These are phyloP conservation scores for Rhodotorula sp. DNA, from an alignment of 1,284 basidiomycete species.

Conservation along the genomic window DNA sequence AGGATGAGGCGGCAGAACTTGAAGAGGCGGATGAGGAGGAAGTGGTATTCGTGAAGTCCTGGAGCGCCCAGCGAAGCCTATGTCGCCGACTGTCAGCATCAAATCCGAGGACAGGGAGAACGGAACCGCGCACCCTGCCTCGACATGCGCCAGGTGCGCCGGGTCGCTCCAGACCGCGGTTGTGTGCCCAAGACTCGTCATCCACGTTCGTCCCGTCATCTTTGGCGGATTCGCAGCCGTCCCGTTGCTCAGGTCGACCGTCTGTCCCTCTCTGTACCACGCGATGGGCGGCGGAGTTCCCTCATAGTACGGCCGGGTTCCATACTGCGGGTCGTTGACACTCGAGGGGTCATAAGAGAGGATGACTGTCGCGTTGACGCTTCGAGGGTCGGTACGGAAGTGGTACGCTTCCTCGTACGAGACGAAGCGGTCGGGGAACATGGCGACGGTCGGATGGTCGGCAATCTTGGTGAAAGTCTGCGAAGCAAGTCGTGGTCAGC, in stretches of 20 bases:
- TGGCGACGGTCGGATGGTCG: conserved; percentile 29
- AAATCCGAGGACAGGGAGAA: not conserved
- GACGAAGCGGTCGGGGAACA: conserved; percentile 34
- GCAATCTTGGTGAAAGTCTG: conserved; percentile 36
- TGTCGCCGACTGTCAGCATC: not conserved
- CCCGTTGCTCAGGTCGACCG: conserved; percentile 35
- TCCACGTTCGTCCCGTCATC: conserved; percentile 36
- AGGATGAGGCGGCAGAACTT: not conserved
- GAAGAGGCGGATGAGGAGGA: not conserved
- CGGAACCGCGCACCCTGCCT: conserved; percentile 22
- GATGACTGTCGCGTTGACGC: conserved; percentile 37
- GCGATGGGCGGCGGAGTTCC: conserved; percentile 34
- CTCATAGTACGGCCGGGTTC: conserved; percentile 26
- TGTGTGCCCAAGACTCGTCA: conserved; percentile 26
- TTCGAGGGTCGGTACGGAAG: conserved; percentile 34
- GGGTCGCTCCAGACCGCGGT: conserved; percentile 26
- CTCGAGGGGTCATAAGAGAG: conserved; percentile 24
- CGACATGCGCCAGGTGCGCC: conserved; percentile 28
- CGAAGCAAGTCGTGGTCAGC: too few relatives aligned
- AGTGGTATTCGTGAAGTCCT: not conserved
- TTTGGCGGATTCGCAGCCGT: not conserved
- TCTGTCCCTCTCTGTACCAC: conserved; percentile 29
- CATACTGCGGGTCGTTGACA: conserved; percentile 17
- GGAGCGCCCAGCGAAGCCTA: conserved; percentile 26
- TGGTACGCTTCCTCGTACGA: conserved; percentile 36